Evolutionary conservation across 2,329 filamentous ascomycete genomes (phyloP), one percentile per base, ranked within the genome.

Genomic region (Fusarium palustre): DNA sequence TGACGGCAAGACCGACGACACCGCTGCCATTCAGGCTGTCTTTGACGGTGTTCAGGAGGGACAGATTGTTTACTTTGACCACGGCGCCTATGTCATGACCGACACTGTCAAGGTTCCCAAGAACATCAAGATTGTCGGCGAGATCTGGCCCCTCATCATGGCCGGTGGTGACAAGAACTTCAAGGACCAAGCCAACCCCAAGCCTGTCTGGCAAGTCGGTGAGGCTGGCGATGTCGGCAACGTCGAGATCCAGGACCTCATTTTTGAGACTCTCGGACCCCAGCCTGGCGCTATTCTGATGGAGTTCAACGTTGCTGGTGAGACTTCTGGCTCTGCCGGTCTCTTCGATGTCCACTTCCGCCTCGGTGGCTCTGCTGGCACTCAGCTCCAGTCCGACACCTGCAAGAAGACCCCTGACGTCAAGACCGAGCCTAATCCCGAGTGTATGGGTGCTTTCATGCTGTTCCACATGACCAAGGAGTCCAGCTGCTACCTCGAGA

Each of bases 271-370:
- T 31, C 87, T 89, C 71, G 95, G 95, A 7, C 84, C 94, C 5
- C 91, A 93, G 67, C 91, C 94, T 1, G 95, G 95, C 70, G 95
- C 94, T 20, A 93, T 97, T 75, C 87, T 97, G 77, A 89, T 97
- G 82, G 88, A 97, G 79, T 97, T 93, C 92, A 97, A 97, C 81
- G 84, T 97, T 42, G 88, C 88, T 43, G 90, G 89, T 36, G 78
- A 86, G 71, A 84, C 80, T 57, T 86, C 90, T 60, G 93, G 93
- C 47, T 87, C 89, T 2, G 90, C 90, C 22, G 95, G 89, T 66
- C 90, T 97, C 81, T 99, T 94, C 92, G 96, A 99, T 75, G 90
- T 94, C n/a, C 96, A 99, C 84, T 91, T 96, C 82, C 93, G 96
- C 76, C 88, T 99, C 73, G 95, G 94, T 74, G 96, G 96, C 43